phyloP scores from a whole-genome alignment of 108 stramenopile species.

The Skeletonema tropicum region DNA sequence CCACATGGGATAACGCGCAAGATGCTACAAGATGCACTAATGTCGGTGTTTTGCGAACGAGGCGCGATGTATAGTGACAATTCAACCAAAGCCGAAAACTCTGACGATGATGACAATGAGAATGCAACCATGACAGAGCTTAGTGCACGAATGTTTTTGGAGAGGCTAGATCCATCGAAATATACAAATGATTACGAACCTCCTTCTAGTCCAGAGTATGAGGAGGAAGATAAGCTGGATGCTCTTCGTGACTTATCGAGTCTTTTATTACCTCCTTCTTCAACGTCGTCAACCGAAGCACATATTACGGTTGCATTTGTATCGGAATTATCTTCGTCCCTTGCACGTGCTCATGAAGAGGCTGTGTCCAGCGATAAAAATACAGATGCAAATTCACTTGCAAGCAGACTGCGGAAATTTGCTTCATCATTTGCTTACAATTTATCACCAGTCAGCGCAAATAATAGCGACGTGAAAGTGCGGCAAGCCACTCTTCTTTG shows the following conservation, averaged over 20 bases:
- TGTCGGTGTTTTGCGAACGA: constrained; percentile 64
- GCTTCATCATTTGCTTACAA: constrained; percentile 58
- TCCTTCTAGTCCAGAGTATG: constrained; percentile 48
- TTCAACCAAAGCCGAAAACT: neutral
- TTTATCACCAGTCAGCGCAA: constrained; percentile 35
- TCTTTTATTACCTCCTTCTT: constrained; percentile 41
- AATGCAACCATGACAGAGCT: constrained; percentile 63
- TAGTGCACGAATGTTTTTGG: constrained; percentile 68
- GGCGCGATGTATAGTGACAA: constrained; percentile 34
- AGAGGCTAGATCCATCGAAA: constrained; percentile 62
- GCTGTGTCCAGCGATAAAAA: constrained; percentile 29
- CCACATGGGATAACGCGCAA: constrained; percentile 77
- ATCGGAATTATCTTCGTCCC: constrained; percentile 38
- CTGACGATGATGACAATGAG: constrained; percentile 10
- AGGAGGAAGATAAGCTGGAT: constrained; percentile 63
- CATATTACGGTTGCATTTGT: constrained; percentile 28
- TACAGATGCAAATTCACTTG: constrained; percentile 45
- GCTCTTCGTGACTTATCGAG: constrained; percentile 64
- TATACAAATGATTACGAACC: constrained; percentile 38
- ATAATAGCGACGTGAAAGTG: neutral
- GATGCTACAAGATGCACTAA: constrained; percentile 63
- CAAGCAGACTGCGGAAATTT: constrained; percentile 64
- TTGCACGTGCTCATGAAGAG: constrained; percentile 49
- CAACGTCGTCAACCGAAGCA: neutral
- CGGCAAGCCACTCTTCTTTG: constrained; percentile 34